A percentile compares a stretch with the other conserved stretches of the same genome.
Evolutionary conservation across 2,329 filamentous ascomycete genomes (phyloP).

Genomic region (Thelonectria olida): DNA sequence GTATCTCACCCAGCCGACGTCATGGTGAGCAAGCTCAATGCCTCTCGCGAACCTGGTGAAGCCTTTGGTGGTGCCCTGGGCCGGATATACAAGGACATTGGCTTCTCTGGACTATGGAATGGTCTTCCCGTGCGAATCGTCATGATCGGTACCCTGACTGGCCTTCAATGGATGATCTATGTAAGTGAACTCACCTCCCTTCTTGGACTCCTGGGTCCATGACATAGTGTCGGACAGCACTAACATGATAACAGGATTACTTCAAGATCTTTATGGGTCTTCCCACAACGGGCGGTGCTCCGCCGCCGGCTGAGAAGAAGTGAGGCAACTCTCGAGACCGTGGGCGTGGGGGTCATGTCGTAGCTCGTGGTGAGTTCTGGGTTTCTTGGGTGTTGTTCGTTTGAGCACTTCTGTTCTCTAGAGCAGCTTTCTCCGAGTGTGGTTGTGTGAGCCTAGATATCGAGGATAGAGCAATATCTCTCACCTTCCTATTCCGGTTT

Average conservation of each 20-base stretch:
- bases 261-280: slow-evolving; percentile 93
- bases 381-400: background rate
- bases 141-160: slow-evolving; percentile 86
- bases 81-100: slow-evolving; percentile 87
- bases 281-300: slow-evolving; percentile 79
- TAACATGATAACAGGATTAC: slow-evolving; percentile 65
- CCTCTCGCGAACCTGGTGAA: slow-evolving; percentile 79
- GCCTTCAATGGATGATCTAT: slow-evolving; percentile 94
- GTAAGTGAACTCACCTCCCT: slow-evolving; percentile 53
- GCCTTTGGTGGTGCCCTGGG: slow-evolving; percentile 78
- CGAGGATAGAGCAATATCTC: background rate
- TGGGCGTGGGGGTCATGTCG: background rate
- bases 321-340: background rate
- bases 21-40: slow-evolving; percentile 93
- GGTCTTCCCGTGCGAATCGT: slow-evolving; percentile 85
- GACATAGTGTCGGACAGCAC: background rate
- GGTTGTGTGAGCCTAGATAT: background rate
- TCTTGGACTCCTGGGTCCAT: background rate
- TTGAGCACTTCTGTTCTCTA: background rate
- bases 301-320: slow-evolving; percentile 63
- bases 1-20: slow-evolving; percentile 85
- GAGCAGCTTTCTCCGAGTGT: too few species aligned
- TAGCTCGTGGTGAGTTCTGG: background rate
- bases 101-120: slow-evolving; percentile 91
- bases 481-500: background rate